Base-by-base conservation (phyloP, 176 grass and related monocot genomes). In the Saccharum officinarum region DNA sequence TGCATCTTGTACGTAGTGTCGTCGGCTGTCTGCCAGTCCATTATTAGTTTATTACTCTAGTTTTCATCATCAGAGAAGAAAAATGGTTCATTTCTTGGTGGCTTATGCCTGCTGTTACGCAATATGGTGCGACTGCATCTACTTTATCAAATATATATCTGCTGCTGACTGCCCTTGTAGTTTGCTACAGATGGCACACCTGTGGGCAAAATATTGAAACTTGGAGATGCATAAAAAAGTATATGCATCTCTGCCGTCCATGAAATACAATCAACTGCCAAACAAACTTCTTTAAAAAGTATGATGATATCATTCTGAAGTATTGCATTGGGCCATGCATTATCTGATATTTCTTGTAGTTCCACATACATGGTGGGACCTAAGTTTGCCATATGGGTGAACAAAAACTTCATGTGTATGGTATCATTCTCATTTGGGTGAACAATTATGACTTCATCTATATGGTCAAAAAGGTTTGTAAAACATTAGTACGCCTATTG, bases 181-280 rank as follows among this genome's bases (percentile, higher is more conserved):
- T 85, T 78, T 42, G 65, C 83, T 70, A 70, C 75, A 78, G 17
- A 69, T 78, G 64, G 18, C 18, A n/a, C 52, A 61, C 62, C 25
- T 8, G 5, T 65, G 2, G 10, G 11, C 17, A 77, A 77, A 77
- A 60, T 39, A 0, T 17, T 50, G 46, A 69, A 69, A 39, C 20
- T 13, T 55, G 18, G 65, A 55, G 20, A 52, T 3, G 31, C 28
- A 68, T 68, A 49, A 23, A 60, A 26, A 66, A 16, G 41, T 15
- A 80, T 68, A 34, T 36, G 42, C 42, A 22, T 22, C 61, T 46
- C n/a, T 61, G 39, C 39, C 2, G 10, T 67, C 62, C 40, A 36
- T 34, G 25, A 49, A 73, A 73, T 18, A 17, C 13, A 34, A 36
- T 22, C 8, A 34, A 34, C 14, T 17, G 25, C 42, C 17, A 40